Evolutionary conservation across 768 basidiomycete genomes (phyloP).

Genomic region (Vararia minispora): DNA sequence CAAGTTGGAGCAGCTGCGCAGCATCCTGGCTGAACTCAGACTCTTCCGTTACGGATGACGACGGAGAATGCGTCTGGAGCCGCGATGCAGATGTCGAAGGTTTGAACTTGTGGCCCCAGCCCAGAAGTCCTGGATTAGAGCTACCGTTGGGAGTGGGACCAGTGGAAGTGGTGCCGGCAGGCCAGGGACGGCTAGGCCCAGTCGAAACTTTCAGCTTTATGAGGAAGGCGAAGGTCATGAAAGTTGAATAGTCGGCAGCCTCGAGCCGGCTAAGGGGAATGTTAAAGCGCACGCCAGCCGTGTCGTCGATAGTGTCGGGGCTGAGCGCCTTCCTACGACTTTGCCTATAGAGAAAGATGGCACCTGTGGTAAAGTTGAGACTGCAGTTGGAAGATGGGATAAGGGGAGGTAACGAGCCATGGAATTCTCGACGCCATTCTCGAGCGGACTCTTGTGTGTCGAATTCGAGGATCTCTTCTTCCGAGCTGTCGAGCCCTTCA

Average conservation of each 20-base stretch:
- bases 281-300: conserved; percentile 32
- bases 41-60: too few species aligned
- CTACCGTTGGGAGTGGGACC: conserved; percentile 6
- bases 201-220: conserved; percentile 10
- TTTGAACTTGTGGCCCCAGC: neutral
- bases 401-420: conserved; percentile 20
- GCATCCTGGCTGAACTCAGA: neutral
- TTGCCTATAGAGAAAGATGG: conserved; percentile 35
- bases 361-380: conserved; percentile 21
- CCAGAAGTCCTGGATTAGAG: too few species aligned
- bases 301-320: conserved; percentile 20
- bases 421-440: conserved; percentile 39
- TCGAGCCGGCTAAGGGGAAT: conserved; percentile 32
- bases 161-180: neutral
- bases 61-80: neutral
- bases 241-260: conserved; percentile 12
- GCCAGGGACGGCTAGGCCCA: neutral
- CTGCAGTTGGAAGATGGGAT: neutral
- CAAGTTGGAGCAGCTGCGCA: conserved; percentile 8
- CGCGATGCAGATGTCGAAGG: neutral
- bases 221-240: conserved; percentile 15
- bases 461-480: conserved; percentile 29
- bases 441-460: conserved; percentile 45
- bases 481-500: conserved; percentile 19
- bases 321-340: conserved; percentile 26